Conservation (phyloP, 2,329 filamentous ascomycete genomes). For the Aulographum hederae region DNA sequence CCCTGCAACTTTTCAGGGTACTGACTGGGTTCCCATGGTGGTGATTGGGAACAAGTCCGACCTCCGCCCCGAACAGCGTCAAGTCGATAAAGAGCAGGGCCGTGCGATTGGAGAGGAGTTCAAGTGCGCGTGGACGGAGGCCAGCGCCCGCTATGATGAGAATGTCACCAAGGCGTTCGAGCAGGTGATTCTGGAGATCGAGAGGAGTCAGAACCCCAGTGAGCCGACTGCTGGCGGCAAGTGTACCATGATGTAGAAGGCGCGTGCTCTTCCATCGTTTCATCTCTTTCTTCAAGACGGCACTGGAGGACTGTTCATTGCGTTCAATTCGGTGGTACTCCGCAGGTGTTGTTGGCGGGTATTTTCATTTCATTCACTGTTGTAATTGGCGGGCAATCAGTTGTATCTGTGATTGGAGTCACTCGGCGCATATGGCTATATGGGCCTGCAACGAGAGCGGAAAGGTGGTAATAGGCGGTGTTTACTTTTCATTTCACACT, state of each 20-base stretch:
- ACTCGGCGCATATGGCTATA: too few relatives aligned
- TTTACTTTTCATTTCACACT: too few relatives aligned
- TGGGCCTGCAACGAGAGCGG: too few relatives aligned
- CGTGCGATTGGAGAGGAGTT: conserved; percentile 71
- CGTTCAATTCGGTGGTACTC: too few relatives aligned
- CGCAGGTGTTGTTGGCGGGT: too few relatives aligned
- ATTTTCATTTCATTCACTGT: too few relatives aligned
- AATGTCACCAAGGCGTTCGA: conserved; percentile 90
- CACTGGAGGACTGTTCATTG: too few relatives aligned
- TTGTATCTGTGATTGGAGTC: too few relatives aligned
- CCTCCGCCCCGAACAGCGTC: conserved; percentile 77
- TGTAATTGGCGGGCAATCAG: too few relatives aligned
- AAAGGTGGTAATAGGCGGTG: too few relatives aligned
- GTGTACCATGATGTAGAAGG: conserved; percentile 80
- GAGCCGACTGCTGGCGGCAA: conserved; percentile 67
- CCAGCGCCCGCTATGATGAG: conserved; percentile 82
- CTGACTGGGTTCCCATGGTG: conserved; percentile 80
- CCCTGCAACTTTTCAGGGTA: conserved; percentile 62
- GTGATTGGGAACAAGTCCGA: conserved; percentile 97
- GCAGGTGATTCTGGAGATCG: conserved; percentile 82
- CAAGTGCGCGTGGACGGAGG: conserved; percentile 86
- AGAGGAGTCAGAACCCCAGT: conserved; percentile 80
- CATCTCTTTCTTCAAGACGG: too few relatives aligned
- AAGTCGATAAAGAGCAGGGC: conserved; percentile 74
- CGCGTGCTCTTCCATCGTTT: too few relatives aligned